Evolutionary conservation across 768 basidiomycete genomes (phyloP).

Genomic region (Lactarius hatsudake): DNA sequence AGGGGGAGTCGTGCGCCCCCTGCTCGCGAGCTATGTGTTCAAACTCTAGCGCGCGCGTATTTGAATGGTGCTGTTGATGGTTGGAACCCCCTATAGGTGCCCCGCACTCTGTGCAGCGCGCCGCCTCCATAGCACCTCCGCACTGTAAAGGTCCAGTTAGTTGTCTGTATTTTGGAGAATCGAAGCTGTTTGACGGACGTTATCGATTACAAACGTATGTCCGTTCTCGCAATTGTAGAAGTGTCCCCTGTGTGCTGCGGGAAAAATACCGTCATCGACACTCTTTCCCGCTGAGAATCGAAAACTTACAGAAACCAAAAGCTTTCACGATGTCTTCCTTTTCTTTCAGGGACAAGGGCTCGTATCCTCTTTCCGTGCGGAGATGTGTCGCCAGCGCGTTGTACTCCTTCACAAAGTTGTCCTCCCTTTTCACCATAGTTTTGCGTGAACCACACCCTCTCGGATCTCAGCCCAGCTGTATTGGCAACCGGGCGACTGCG

Average conservation of each 20-base stretch:
- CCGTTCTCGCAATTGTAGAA: constrained; percentile 47
- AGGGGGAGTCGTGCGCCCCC: constrained; percentile 35
- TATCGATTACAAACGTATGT: constrained; percentile 57
- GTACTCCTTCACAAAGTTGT: constrained; percentile 30
- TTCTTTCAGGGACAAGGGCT: constrained; percentile 31
- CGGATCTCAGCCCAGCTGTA: constrained; percentile 23
- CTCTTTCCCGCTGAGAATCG: background rate
- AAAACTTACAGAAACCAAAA: constrained; percentile 31
- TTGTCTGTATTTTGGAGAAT: constrained; percentile 2
- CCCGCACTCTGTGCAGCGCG: constrained; percentile 57
- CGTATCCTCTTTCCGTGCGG: constrained; percentile 26
- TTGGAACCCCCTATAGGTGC: constrained; percentile 48
- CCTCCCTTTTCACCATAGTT: constrained; percentile 30
- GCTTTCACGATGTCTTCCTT: constrained; percentile 32
- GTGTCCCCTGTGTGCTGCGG: constrained; percentile 33
- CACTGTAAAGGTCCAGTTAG: constrained; percentile 39
- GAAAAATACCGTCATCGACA: background rate
- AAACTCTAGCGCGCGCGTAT: constrained; percentile 47
- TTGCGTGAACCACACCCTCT: constrained; percentile 32
- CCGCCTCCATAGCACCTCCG: constrained; percentile 50
- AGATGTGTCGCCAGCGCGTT: constrained; percentile 26
- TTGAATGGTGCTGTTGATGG: constrained; percentile 44
- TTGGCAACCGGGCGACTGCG: constrained; percentile 27
- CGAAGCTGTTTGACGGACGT: constrained; percentile 38
- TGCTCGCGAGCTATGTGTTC: constrained; percentile 40